These are phyloP conservation scores for Herpetomonas muscarum DNA, from an alignment of 208 protist genomes.

Conservation along the genomic window DNA sequence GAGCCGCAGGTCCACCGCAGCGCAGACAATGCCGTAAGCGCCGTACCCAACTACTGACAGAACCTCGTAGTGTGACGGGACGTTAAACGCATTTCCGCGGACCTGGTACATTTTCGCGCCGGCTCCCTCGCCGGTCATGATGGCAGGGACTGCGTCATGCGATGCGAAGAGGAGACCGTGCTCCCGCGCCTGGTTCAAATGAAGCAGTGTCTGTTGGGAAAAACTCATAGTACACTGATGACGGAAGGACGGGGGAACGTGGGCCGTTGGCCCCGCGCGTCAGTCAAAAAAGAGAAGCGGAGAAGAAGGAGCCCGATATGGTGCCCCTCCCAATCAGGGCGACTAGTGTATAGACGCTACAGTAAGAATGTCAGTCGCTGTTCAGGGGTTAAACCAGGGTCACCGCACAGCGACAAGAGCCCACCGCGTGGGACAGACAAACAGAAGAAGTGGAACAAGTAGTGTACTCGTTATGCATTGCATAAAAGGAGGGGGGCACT, in stretches of 20 bases:
- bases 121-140: slow-evolving; percentile 13
- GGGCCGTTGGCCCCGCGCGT: not conserved
- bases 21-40: slow-evolving; percentile 75
- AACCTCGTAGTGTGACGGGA: slow-evolving; percentile 63
- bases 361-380: too few species aligned
- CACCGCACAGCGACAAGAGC: too few species aligned
- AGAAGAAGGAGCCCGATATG: not conserved
- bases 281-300: not conserved
- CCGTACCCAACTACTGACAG: slow-evolving; percentile 55
- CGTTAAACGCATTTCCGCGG: slow-evolving; percentile 43
- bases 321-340: too few species aligned
- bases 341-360: too few species aligned
- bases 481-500: too few species aligned
- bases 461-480: too few species aligned
- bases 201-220: slow-evolving; percentile 20
- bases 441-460: too few species aligned
- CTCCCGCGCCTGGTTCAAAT: slow-evolving; percentile 18
- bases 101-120: slow-evolving; percentile 51
- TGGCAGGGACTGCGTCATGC: slow-evolving; percentile 9
- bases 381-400: too few species aligned
- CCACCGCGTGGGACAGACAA: too few species aligned
- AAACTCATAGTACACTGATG: slow-evolving; percentile 7
- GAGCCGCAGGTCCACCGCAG: slow-evolving; percentile 49
- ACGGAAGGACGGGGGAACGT: too few species aligned
- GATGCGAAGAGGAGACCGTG: slow-evolving; percentile 19